Conservation (phyloP, 305 asterid genomes). For the Lippia alba region DNA sequence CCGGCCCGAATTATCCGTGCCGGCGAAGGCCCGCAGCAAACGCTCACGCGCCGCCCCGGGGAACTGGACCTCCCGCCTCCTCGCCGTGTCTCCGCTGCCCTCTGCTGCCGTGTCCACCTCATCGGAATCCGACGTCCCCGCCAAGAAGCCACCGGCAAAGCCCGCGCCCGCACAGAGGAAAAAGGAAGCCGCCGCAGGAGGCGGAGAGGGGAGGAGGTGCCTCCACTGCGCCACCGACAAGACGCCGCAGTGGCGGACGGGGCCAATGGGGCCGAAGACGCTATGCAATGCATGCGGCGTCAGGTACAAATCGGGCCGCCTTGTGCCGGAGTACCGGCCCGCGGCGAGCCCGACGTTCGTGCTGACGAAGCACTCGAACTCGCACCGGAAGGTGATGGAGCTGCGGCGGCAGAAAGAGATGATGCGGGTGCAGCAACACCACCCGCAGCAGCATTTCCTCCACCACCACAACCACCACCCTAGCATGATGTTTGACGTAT, state of each 20-base stretch:
- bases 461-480: constrained; percentile 36
- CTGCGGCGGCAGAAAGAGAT: constrained; percentile 78
- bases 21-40: constrained; percentile 91
- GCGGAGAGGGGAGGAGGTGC: constrained; percentile 70
- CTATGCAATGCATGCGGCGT: constrained; percentile 93
- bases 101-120: constrained; percentile 47
- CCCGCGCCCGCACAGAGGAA: constrained; percentile 33
- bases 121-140: constrained; percentile 45
- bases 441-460: constrained; percentile 47
- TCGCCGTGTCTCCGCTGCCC: constrained; percentile 45
- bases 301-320: constrained; percentile 87
- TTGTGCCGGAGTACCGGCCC: constrained; percentile 90
- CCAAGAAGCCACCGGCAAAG: constrained; percentile 41
- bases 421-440: constrained; percentile 47
- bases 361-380: constrained; percentile 83
- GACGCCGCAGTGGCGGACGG: constrained; percentile 96
- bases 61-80: constrained; percentile 79
- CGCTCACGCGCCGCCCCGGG: constrained; percentile 82
- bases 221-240: constrained; percentile 90
- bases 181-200: constrained; percentile 34
- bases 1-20: constrained; percentile 60
- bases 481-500: constrained; percentile 60
- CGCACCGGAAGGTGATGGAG: constrained; percentile 86
- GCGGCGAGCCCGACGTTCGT: constrained; percentile 92
- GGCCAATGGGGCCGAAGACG: constrained; percentile 93